Base-by-base conservation (phyloP, 148 eudicot genomes). In the Rhododendron kiyosumense region DNA sequence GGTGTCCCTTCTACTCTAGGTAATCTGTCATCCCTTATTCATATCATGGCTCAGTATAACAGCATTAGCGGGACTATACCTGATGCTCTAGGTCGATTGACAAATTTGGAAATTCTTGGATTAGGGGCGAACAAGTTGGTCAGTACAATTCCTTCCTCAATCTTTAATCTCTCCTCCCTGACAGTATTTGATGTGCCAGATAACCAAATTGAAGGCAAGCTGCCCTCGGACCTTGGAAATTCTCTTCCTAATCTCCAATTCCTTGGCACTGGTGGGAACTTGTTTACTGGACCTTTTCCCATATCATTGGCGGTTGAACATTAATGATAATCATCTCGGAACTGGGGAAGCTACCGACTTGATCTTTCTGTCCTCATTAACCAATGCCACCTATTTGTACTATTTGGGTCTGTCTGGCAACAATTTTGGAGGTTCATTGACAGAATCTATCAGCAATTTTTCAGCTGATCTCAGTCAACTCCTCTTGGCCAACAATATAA, bases 261-360 rank as follows among this genome's bases (percentile, higher is more conserved):
- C n/a, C 52, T 86, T 32, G 61, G 75, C n/a, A 75, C 81, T 7
- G 86, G 26, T 4, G 63, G 22, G 14, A 89, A 89, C 81, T 24
- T 54, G 36, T 89, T 89, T 80, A 74, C 51, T 3, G 91, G 89
- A 32, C 4, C n/a, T 0, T 79, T 89, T 73, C 91, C 89, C 18
- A 36, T 51, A 45, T 89, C 91, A 17, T 52, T 24, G 15, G 30
- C 13, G 83, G 51, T 8, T 84, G 3, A 46, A 30, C 26, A 81
- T 86, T 48, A 79, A 59, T 61, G 61, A 24, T 20, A 84, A 61
- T 18, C 36, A 52, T 52, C 80, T 81, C 15, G 84, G 84, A 80
- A 51, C 7, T 32, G 43, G 77, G 2, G 65, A 51, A 67, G 43
- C 26, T 26, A 7, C 46, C 52, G 63, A 7, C 63, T 38, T 89